Evolutionary conservation across 805 yeast species (phyloP).

Genomic region (Wickerhamomyces bisporus): DNA sequence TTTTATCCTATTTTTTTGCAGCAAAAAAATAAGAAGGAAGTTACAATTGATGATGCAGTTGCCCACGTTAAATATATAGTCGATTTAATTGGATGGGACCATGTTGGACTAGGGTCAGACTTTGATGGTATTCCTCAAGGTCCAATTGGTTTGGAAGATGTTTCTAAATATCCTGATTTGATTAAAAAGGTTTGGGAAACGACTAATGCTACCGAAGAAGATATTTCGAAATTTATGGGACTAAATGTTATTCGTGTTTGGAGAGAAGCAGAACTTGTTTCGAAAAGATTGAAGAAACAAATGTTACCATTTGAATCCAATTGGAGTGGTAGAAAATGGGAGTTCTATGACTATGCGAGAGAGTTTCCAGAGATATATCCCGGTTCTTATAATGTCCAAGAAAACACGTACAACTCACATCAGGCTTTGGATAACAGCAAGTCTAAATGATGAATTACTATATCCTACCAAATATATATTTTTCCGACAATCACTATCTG

Average conservation of each 20-base stretch:
- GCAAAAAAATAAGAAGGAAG: constrained; percentile 13
- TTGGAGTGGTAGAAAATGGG: constrained; percentile 41
- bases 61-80: constrained; percentile 40
- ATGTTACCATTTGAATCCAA: constrained; percentile 30
- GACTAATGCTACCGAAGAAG: constrained; percentile 38
- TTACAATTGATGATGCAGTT: constrained; percentile 43
- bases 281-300: constrained; percentile 18
- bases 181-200: constrained; percentile 29
- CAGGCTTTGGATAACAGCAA: constrained; percentile 11
- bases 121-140: constrained; percentile 48
- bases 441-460: no score
- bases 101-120: constrained; percentile 47
- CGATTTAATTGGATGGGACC: constrained; percentile 44
- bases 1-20: constrained; percentile 38
- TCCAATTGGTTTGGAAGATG: constrained; percentile 49
- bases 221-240: constrained; percentile 40
- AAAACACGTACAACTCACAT: constrained; percentile 6
- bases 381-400: constrained; percentile 19
- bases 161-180: constrained; percentile 48
- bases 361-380: constrained; percentile 36
- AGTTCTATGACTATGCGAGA: constrained; percentile 29
- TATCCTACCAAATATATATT: no score
- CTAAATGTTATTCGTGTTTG: constrained; percentile 42
- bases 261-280: constrained; percentile 34
- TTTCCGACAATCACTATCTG: no score